These are phyloP conservation scores for Cercospora sp. DNA, from an alignment of 2,329 filamentous ascomycete genomes.

Conservation along the genomic window DNA sequence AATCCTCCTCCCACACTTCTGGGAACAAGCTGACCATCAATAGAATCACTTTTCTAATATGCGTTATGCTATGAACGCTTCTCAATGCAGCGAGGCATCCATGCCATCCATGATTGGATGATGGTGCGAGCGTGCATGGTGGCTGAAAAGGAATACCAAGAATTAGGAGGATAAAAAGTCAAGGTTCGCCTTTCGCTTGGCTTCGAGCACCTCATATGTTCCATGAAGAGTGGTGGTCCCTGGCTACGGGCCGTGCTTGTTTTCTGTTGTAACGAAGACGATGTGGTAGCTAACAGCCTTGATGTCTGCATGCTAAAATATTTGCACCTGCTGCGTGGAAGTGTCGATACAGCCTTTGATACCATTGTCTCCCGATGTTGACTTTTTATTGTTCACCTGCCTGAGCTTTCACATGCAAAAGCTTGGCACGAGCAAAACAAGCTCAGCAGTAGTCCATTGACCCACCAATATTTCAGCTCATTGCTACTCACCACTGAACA, in stretches of 20 bases:
- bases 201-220: neutral
- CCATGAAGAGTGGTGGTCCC: no score
- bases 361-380: neutral
- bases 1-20: no score
- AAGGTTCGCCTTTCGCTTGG: neutral
- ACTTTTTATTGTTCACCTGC: neutral
- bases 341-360: no score
- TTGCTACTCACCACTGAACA: neutral
- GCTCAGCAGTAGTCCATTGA: neutral
- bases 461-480: neutral
- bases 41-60: neutral
- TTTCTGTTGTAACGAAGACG: neutral
- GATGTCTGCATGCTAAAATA: neutral
- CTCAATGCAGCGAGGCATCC: neutral
- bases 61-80: neutral
- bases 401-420: neutral
- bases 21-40: neutral
- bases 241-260: neutral
- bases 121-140: neutral
- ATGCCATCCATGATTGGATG: neutral
- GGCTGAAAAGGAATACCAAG: neutral
- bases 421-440: neutral
- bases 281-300: neutral
- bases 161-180: neutral
- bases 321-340: neutral